A percentile compares a stretch with the other conserved stretches of the same genome.
Conservation (phyloP, 164 flowering plant species). For the Chimonanthus salicifolius region DNA sequence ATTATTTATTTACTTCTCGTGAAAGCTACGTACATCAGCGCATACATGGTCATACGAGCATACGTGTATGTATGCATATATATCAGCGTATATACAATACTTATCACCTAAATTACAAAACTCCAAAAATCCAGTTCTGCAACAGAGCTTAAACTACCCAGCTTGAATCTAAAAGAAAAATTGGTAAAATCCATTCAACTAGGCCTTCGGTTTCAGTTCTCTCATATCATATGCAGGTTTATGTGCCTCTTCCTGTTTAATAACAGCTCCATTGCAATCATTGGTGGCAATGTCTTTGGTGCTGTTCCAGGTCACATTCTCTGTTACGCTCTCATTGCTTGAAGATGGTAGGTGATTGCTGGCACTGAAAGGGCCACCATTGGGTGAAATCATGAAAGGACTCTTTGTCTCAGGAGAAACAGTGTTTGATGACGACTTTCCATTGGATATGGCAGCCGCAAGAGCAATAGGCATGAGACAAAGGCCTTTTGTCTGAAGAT, state of each 20-base stretch:
- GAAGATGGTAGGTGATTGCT: conserved; percentile 6
- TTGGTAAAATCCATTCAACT: background rate
- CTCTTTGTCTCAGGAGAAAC: conserved; percentile 13
- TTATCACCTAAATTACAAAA: background rate
- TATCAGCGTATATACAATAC: conserved; percentile 5
- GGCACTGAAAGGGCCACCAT: conserved; percentile 2
- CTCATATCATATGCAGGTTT: conserved; percentile 1
- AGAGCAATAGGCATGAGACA: conserved; percentile 43
- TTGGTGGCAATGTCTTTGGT: conserved; percentile 3
- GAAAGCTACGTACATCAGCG: conserved; percentile 9
- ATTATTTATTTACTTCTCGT: conserved; percentile 12
- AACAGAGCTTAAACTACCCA: conserved; percentile 2
- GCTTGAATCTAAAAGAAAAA: conserved; percentile 5
- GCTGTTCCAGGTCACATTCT: conserved; percentile 6
- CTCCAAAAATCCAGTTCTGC: conserved; percentile 4
- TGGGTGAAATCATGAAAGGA: conserved; percentile 6
- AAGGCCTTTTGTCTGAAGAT: conserved; percentile 33
- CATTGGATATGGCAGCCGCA: conserved; percentile 28
- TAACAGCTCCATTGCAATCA: conserved; percentile 13
- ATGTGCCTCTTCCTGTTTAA: conserved; percentile 19
- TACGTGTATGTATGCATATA: conserved; percentile 3
- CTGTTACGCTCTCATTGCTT: conserved; percentile 6
- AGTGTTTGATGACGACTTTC: conserved; percentile 8
- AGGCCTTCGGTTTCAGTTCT: conserved; percentile 13
- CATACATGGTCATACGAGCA: conserved; percentile 11